Conservation (phyloP, 306 rosid species). For the Cucumis sativus region Cucumber_9930_V3 NC_026661.2:12811501-12812000, state of each 20-base stretch:
- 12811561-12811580: not conserved
- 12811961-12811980: not conserved
- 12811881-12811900: conserved; percentile 82
- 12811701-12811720: not conserved
- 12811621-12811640: conserved; percentile 80
- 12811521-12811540: not conserved
- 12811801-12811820: conserved; percentile 43
- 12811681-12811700: not conserved
- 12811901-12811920: conserved; percentile 86
- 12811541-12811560: not conserved
- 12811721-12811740: not conserved
- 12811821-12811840: conserved; percentile 93
- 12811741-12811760: not conserved
- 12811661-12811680: conserved; percentile 55
- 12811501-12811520: not conserved
- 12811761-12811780: not conserved
- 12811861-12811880: conserved; percentile 63
- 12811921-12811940: conserved; percentile 9
- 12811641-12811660: conserved; percentile 86
- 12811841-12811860: conserved; percentile 95
- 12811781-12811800: not conserved
- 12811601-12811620: conserved; percentile 85
- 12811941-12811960: not conserved
- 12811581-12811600: conserved; percentile 29
- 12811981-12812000: not conserved